Base-by-base conservation (phyloP, 2,329 filamentous ascomycete genomes). In the Talaromyces albobiverticillius region DNA sequence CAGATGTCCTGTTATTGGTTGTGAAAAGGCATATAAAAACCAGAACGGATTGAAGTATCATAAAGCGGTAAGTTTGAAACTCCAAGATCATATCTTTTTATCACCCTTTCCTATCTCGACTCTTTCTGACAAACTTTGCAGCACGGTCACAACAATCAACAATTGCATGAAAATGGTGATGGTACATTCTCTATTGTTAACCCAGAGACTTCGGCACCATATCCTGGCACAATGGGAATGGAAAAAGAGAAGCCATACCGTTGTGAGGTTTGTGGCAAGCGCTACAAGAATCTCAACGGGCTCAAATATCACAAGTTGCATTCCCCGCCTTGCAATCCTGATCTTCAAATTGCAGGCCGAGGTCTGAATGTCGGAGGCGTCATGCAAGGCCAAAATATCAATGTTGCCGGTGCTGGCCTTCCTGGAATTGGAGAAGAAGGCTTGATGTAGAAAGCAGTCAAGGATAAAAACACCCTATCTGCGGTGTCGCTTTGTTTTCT, bases 231-330 rank as follows among this genome's bases (percentile, higher is more conserved):
- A 1, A 79, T 96, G 32, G 94, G 94, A n/a, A 99, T 99, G 94
- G 94, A 99, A 76, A 99, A 97, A 72, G 93, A 97, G 77, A 99
- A 99, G 78, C 94, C 94, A 2, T 97, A 97, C 71, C 92, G 92
- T 67, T 99, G 94, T 72, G 92, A 97, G 61, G 88, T 91, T 10
- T 99, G 94, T 69, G 92, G 93, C 65, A 99, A 99, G 79, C 88
- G 94, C 50, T 99, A 99, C 77, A 99, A 99, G 85, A 99, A 99
- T 68, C 74, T 99, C 57, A 99, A 99, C 73, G 94, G 94, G 6
- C 82, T 99, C 59, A 99, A 99, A 84, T 99, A 99, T 69, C 85
- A 88, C 76, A 90, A 89, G 72, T 84, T 86, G 59, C 88, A 96
- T 71, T 94, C 90, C 11, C 87, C 90, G 22, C 88, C 88, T 51